These are phyloP conservation scores for Medicago ruthenica DNA, from an alignment of 306 rosid species.

Conservation along the genomic window DNA sequence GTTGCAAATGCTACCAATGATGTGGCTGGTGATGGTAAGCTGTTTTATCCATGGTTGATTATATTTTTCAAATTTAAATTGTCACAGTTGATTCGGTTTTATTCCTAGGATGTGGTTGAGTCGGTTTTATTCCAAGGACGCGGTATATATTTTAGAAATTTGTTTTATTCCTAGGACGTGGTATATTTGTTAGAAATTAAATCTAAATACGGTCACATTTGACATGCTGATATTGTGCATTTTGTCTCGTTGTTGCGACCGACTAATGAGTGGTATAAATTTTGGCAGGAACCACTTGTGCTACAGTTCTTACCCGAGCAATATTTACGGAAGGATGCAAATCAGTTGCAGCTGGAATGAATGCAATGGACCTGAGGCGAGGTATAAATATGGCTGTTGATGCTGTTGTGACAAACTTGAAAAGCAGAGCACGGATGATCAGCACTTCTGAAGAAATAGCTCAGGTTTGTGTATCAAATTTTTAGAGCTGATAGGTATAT, in stretches of 20 bases:
- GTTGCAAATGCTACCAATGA: conserved; percentile 98
- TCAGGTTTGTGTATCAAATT: conserved; percentile 62
- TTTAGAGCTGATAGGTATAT: background rate
- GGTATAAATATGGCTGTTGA: conserved; percentile 94
- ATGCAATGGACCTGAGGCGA: conserved; percentile 95
- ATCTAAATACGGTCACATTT: background rate
- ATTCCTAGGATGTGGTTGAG: background rate
- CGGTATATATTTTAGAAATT: no score
- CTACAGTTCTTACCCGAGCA: conserved; percentile 88
- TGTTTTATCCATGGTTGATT: background rate
- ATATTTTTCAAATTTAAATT: background rate
- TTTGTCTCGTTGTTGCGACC: background rate
- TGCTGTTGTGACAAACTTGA: conserved; percentile 83
- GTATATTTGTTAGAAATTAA: background rate
- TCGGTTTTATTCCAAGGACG: background rate
- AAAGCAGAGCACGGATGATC: conserved; percentile 93
- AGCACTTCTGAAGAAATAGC: conserved; percentile 99
- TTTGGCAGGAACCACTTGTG: conserved; percentile 92
- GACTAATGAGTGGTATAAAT: conserved; percentile 28
- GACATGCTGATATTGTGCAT: background rate
- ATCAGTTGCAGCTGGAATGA: conserved; percentile 99
- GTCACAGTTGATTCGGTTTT: background rate
- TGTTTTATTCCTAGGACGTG: background rate
- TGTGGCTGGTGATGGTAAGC: conserved; percentile 94
- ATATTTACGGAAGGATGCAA: conserved; percentile 95